phyloP scores from a whole-genome alignment of 805 yeast genomes.

The Ogataea methylovora region DNA sequence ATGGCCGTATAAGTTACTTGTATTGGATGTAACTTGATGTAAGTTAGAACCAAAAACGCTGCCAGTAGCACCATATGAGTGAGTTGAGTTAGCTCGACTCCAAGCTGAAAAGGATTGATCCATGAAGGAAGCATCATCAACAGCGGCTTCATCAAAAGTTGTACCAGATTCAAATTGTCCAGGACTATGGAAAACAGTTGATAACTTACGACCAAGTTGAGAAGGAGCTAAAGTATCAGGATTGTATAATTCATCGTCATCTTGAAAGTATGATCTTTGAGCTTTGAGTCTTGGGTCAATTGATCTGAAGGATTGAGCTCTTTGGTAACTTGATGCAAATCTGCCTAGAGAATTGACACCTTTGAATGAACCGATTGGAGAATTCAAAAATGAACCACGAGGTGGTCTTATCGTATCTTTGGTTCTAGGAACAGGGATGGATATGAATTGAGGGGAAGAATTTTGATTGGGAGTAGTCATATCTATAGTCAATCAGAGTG shows the following conservation, averaged over 20 bases:
- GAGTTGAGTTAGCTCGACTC: slow-evolving; percentile 19
- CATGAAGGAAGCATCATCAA: slow-evolving; percentile 35
- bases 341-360: slow-evolving; percentile 66
- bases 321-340: slow-evolving; percentile 69
- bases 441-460: neutral
- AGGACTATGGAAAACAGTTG: slow-evolving; percentile 36
- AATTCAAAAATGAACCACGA: slow-evolving; percentile 27
- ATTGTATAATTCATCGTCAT: slow-evolving; percentile 59
- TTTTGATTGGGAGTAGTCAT: neutral
- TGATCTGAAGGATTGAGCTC: slow-evolving; percentile 68
- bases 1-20: slow-evolving; percentile 1
- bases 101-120: slow-evolving; percentile 22
- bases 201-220: slow-evolving; percentile 53
- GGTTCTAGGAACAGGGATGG: slow-evolving; percentile 4
- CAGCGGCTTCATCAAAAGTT: slow-evolving; percentile 29
- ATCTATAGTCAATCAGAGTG: too few species aligned
- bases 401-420: neutral
- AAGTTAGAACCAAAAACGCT: neutral
- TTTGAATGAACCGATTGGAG: slow-evolving; percentile 50
- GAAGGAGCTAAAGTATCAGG: slow-evolving; percentile 65
- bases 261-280: slow-evolving; percentile 56
- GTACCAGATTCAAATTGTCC: slow-evolving; percentile 7
- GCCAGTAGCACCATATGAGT: slow-evolving; percentile 22
- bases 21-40: slow-evolving; percentile 1
- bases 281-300: slow-evolving; percentile 49